Conservation (phyloP, 345 rosid species). For the Linum usitatissimum region DNA sequence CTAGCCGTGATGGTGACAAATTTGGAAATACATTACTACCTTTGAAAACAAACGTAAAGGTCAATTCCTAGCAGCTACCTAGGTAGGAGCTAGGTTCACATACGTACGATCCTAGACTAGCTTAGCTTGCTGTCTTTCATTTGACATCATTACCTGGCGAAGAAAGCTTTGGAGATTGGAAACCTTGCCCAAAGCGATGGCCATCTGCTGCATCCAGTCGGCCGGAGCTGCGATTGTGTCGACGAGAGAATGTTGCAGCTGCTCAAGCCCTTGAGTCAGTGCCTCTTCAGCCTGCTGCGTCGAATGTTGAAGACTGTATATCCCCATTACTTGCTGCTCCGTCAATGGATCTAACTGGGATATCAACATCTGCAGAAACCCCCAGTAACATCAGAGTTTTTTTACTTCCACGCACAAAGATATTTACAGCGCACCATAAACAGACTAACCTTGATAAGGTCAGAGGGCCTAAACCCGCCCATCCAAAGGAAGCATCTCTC, state of each 20-base stretch:
- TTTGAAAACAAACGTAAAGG: too few species aligned
- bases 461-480: constrained; percentile 94
- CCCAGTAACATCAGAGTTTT: neutral
- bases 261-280: constrained; percentile 76
- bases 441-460: constrained; percentile 81
- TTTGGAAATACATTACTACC: too few species aligned
- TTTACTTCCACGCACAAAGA: too few species aligned
- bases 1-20: too few species aligned
- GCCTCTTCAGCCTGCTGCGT: constrained; percentile 97
- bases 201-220: constrained; percentile 96
- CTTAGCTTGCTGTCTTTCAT: too few species aligned
- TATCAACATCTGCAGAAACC: constrained; percentile 48
- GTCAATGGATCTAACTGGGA: constrained; percentile 76
- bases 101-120: too few species aligned
- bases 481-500: constrained; percentile 99
- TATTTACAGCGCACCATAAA: too few species aligned
- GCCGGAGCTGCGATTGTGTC: constrained; percentile 53
- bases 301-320: constrained; percentile 83
- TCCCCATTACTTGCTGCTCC: constrained; percentile 89
- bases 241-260: constrained; percentile 83
- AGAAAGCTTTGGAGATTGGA: constrained; percentile 86
- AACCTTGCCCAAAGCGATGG: constrained; percentile 73
- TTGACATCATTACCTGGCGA: constrained; percentile 55
- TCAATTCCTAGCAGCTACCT: too few species aligned
- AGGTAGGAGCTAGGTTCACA: too few species aligned